Percentiles rank a stretch among this genome's conserved stretches.
phyloP scores from a whole-genome alignment of 2,329 filamentous ascomycete genomes.

The Parasarocladium wereldwijsianum region DNA sequence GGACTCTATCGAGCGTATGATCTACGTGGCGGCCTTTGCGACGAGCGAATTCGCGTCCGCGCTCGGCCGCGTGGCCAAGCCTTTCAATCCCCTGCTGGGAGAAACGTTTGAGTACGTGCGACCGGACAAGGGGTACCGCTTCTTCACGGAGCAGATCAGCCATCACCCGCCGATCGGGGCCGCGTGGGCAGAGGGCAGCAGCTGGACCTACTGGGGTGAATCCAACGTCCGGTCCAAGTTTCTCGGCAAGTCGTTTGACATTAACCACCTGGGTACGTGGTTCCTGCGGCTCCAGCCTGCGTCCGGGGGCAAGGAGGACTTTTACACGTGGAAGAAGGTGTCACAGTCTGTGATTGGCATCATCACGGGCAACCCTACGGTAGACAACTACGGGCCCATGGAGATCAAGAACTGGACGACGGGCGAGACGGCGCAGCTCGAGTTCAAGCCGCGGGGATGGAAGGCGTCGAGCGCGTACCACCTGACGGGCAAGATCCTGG shows the following conservation, averaged over 20 bases:
- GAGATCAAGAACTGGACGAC: conserved; percentile 96
- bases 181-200: conserved; percentile 79
- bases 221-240: conserved; percentile 93
- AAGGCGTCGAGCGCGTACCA: conserved; percentile 86
- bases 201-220: conserved; percentile 97
- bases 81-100: conserved; percentile 90
- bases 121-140: conserved; percentile 93
- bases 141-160: conserved; percentile 96
- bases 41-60: conserved; percentile 95
- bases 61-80: conserved; percentile 91
- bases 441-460: conserved; percentile 95
- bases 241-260: conserved; percentile 93
- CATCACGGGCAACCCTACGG: conserved; percentile 86
- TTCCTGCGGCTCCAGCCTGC: conserved; percentile 74
- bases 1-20: conserved; percentile 80
- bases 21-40: conserved; percentile 92
- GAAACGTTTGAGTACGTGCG: conserved; percentile 95
- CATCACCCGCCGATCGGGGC: conserved; percentile 93
- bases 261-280: conserved; percentile 94
- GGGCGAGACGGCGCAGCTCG: conserved; percentile 73
- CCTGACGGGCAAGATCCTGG: conserved; percentile 73
- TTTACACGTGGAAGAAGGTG: conserved; percentile 99
- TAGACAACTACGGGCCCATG: conserved; percentile 98
- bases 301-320: conserved; percentile 61
- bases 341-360: conserved; percentile 97